phyloP scores from a whole-genome alignment of 1,284 basidiomycete species.

The Papiliotrema fonsecae region DNA sequence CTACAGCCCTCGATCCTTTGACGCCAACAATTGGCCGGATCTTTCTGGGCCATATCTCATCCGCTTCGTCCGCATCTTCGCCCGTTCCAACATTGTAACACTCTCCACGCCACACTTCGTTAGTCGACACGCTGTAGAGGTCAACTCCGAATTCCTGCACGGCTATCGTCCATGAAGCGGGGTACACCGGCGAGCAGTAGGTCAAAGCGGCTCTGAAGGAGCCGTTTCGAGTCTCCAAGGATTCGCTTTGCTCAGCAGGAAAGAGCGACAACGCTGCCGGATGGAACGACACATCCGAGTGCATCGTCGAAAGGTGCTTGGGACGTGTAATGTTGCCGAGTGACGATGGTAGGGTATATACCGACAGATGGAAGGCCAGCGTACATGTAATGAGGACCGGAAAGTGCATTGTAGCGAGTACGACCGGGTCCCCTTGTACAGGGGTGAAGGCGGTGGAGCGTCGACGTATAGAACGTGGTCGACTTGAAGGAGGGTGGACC shows the following conservation, averaged over 20 bases:
- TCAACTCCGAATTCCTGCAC: slow-evolving; percentile 42
- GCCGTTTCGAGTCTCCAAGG: neutral
- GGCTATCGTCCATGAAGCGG: slow-evolving; percentile 44
- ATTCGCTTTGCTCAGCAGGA: slow-evolving; percentile 8
- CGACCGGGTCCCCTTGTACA: slow-evolving; percentile 30
- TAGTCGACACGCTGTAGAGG: neutral
- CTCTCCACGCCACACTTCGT: slow-evolving; percentile 26
- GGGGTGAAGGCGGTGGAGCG: slow-evolving; percentile 13
- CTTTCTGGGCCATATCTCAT: slow-evolving; percentile 30
- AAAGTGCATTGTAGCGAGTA: slow-evolving; percentile 34
- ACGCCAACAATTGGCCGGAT: slow-evolving; percentile 36
- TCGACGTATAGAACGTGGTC: slow-evolving; percentile 19
- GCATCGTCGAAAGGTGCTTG: slow-evolving; percentile 31
- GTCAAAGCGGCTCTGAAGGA: slow-evolving; percentile 37
- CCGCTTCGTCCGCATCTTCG: slow-evolving; percentile 11
- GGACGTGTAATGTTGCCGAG: slow-evolving; percentile 1
- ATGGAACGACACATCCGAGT: slow-evolving; percentile 45
- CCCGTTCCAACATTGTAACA: slow-evolving; percentile 30
- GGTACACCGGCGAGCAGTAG: slow-evolving; percentile 45
- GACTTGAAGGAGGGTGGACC: slow-evolving; percentile 19
- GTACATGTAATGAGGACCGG: slow-evolving; percentile 41
- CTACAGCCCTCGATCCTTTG: slow-evolving; percentile 28
- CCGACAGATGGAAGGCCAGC: slow-evolving; percentile 32
- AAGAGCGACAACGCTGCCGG: slow-evolving; percentile 41
- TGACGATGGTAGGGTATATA: slow-evolving; percentile 23